Base-by-base conservation (phyloP, 192 early-diverging fungal genomes). In the Gryganskiella cystojenkinii region DNA sequence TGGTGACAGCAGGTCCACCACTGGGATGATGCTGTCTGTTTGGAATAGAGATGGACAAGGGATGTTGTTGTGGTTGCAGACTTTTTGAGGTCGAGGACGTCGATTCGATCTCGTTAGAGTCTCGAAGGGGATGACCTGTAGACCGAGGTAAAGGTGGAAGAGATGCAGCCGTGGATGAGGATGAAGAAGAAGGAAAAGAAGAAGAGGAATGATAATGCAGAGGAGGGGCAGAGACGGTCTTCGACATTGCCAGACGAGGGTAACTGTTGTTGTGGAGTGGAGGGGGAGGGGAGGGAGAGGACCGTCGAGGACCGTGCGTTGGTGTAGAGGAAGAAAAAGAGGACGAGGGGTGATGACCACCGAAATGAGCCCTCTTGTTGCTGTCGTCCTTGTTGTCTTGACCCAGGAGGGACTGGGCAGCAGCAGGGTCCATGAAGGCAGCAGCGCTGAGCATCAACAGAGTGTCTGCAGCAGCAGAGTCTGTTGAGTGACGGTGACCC, bases 381-480 rank as follows among this genome's bases (percentile, higher is more conserved):
- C 47, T 50, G 42, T 61, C 20, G 42, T 19, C 22, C 42, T 55
- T 20, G 13, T 74, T n/a, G 4, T 35, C n/a, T 19, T 20, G 15
- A 24, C 2, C 4, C 42, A 62, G 37, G 20, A 64, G 53, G 1
- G 49, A 11, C 9, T 47, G 65, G 34, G 64, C 64, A 54, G 49
- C 40, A 37, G 46, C 58, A 19, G 67, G 58, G 40, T 71, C 72
- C 73, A 80, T 71, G 49, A 80, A 72, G 10, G 70, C 79, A 37
- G 67, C 70, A 40, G 71, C 60, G 57, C 70, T 64, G 49, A 60
- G 68, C 56, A 80, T 64, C 56, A 81, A 55, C 56, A 83, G 47
- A 19, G 71, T 75, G 45, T 80, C 78, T 59, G 68, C 72, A 62
- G 74, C 74, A 4, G 74, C 74, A 51, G 66, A 64, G 35, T 68